phyloP scores from a whole-genome alignment of 73 alveolate genomes.

The Stentor roeselii region DNA sequence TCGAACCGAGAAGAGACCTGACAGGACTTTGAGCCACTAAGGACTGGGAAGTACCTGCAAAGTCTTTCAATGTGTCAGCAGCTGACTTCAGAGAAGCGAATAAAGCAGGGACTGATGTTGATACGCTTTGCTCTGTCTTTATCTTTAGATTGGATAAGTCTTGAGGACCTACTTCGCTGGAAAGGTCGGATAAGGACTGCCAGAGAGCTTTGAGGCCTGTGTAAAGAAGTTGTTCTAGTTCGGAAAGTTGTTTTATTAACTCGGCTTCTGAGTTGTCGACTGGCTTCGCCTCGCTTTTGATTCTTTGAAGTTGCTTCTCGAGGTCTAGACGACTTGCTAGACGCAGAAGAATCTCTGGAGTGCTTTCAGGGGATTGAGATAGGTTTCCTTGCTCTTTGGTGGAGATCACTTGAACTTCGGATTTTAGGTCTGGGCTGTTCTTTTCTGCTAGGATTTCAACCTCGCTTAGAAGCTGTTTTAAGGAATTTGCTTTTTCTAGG shows the following conservation, averaged over 20 bases:
- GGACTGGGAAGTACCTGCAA: not conserved
- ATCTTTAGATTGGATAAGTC: not conserved
- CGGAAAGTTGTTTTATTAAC: not conserved
- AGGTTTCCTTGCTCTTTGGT: not conserved
- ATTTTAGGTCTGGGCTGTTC: not conserved
- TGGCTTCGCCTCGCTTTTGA: not conserved
- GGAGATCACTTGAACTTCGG: not conserved
- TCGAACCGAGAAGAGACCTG: not conserved
- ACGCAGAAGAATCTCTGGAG: not conserved
- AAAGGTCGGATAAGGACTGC: not conserved
- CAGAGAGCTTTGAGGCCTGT: not conserved
- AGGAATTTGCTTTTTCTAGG: not conserved
- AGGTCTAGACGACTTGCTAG: not conserved
- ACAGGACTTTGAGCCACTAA: not conserved
- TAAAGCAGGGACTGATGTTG: constrained; percentile 11
- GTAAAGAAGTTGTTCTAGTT: not conserved
- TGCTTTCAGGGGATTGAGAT: not conserved
- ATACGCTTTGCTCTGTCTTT: not conserved
- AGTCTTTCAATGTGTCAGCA: not conserved
- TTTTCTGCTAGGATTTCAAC: not conserved
- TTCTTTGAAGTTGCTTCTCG: constrained; percentile 15
- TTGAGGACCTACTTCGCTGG: not conserved
- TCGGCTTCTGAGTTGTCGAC: constrained; percentile 25
- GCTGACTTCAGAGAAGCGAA: not conserved
- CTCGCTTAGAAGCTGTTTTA: not conserved